These are phyloP conservation scores for Dictyostelium firmibasis DNA, from an alignment of 78 protist genomes.

Conservation along the genomic window DNA sequence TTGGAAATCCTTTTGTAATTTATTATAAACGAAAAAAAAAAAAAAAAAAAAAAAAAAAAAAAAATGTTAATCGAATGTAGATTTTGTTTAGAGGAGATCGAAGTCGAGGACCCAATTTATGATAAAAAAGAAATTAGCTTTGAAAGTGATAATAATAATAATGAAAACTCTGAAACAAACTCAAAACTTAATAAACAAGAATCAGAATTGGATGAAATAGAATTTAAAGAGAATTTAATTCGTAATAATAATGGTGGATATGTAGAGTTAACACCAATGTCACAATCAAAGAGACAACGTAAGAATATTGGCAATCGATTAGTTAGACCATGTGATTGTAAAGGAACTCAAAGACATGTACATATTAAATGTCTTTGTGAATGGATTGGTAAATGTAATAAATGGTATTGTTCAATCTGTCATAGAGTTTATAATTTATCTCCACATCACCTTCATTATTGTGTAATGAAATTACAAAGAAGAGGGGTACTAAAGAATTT, in stretches of 20 bases:
- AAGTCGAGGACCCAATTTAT: background rate
- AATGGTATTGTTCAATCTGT: slow-evolving; percentile 68
- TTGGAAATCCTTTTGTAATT: background rate
- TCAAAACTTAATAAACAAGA: background rate
- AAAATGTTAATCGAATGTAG: slow-evolving; percentile 75
- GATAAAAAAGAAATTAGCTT: background rate
- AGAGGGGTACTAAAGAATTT: slow-evolving; percentile 40
- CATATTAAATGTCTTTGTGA: slow-evolving; percentile 77
- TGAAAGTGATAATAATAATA: background rate
- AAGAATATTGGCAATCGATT: slow-evolving; percentile 63
- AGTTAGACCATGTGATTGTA: slow-evolving; percentile 69
- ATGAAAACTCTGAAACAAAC: background rate
- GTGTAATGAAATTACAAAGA: slow-evolving; percentile 63
- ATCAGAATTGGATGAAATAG: background rate
- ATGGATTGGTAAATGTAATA: slow-evolving; percentile 72
- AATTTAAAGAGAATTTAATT: background rate
- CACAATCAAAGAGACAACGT: slow-evolving; percentile 24
- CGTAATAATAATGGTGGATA: background rate
- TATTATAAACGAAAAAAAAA: too few species aligned
- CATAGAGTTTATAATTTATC: slow-evolving; percentile 69
- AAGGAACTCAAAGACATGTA: slow-evolving; percentile 62
- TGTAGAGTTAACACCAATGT: slow-evolving; percentile 40
- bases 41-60: background rate
- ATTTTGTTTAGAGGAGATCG: slow-evolving; percentile 76
- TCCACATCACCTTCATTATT: slow-evolving; percentile 60